A percentile compares a stretch with the other conserved stretches of the same genome.
Evolutionary conservation across 2,329 filamentous ascomycete genomes (phyloP).

Genomic region (Pseudopithomyces chartarum): DNA sequence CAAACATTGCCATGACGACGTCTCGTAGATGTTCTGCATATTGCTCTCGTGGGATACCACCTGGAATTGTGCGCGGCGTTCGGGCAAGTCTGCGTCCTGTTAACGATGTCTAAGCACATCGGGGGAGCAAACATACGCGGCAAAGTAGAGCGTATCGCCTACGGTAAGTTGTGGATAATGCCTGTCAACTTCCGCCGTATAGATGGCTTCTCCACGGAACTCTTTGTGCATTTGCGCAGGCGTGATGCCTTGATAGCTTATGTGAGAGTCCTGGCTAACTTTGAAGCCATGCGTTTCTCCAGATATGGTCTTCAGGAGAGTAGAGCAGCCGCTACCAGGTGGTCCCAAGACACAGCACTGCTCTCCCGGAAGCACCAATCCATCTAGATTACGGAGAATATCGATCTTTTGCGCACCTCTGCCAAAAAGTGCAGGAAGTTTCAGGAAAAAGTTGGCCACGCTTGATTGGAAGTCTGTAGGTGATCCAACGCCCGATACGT

Average conservation of each 20-base stretch:
- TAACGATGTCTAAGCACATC: background rate
- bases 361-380: slow-evolving; percentile 69
- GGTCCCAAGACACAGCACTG: slow-evolving; percentile 4
- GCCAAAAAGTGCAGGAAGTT: slow-evolving; percentile 60
- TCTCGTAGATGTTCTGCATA: slow-evolving; percentile 63
- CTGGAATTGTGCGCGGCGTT: slow-evolving; percentile 63
- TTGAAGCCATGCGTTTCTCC: slow-evolving; percentile 81
- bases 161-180: slow-evolving; percentile 78
- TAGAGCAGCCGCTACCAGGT: slow-evolving; percentile 68
- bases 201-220: slow-evolving; percentile 82
- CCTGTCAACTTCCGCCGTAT: slow-evolving; percentile 80
- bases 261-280: slow-evolving; percentile 69
- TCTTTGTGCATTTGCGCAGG: slow-evolving; percentile 74
- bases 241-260: slow-evolving; percentile 79
- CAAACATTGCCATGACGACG: slow-evolving; percentile 76
- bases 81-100: slow-evolving; percentile 40
- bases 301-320: slow-evolving; percentile 79
- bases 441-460: slow-evolving; percentile 64
- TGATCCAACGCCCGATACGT: slow-evolving; percentile 68
- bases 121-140: slow-evolving; percentile 51
- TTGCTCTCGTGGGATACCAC: slow-evolving; percentile 57
- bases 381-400: slow-evolving; percentile 70
- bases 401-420: slow-evolving; percentile 61
- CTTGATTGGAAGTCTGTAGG: slow-evolving; percentile 71
- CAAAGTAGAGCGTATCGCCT: slow-evolving; percentile 77